Evolutionary conservation across 441 rosid genomes (phyloP).

Genomic region (Populus tomentosa): DNA sequence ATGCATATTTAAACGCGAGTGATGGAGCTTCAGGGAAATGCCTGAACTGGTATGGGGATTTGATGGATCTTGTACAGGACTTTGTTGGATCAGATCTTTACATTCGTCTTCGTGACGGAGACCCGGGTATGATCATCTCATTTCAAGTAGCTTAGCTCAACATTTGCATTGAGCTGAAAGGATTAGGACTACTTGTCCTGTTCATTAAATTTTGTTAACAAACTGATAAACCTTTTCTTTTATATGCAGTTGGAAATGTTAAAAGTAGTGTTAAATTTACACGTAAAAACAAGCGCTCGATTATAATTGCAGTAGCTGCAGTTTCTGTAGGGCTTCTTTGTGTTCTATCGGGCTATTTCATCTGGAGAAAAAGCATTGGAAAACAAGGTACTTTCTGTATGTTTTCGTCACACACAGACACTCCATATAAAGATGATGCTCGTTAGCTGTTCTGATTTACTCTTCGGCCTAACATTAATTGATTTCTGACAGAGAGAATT

Average conservation of each 20-base stretch:
- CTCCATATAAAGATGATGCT: not conserved
- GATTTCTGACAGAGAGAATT: not conserved
- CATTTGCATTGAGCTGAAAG: not conserved
- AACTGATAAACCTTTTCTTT: not conserved
- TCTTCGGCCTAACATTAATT: not conserved
- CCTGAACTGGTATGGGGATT: not conserved
- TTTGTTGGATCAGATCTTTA: not conserved
- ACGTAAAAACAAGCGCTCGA: not conserved
- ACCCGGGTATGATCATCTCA: not conserved
- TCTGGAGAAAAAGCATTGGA: not conserved
- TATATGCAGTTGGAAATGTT: not conserved
- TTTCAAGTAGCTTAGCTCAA: not conserved
- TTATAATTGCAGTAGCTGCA: not conserved
- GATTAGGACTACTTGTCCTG: not conserved
- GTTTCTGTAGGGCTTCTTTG: not conserved
- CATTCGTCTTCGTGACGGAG: not conserved
- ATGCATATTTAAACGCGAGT: not conserved
- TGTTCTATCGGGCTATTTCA: not conserved
- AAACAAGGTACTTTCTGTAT: not conserved
- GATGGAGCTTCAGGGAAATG: not conserved
- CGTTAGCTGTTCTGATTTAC: not conserved
- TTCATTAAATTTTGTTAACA: not conserved
- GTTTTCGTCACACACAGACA: not conserved
- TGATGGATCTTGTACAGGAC: not conserved
- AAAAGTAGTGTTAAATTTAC: not conserved